Evolutionary conservation across 495 filamentous ascomycete species (phyloP).

Genomic region (Daldinia decipiens): DNA sequence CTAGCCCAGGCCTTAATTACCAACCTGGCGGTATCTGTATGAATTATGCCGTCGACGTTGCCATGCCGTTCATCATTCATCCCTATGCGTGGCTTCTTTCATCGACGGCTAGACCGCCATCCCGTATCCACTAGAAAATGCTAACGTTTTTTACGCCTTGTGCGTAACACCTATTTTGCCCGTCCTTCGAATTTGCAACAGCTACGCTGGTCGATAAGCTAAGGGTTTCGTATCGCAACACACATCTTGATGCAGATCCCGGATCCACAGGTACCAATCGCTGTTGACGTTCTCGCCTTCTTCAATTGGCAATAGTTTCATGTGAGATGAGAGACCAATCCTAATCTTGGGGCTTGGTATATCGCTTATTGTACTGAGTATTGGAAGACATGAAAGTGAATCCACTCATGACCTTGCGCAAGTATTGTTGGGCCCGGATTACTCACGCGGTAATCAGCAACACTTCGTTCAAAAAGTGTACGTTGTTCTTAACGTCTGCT

Average conservation of each 20-base stretch:
- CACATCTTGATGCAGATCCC: conserved; percentile 23
- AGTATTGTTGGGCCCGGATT: neutral
- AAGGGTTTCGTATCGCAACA: conserved; percentile 18
- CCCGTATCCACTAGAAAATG: conserved; percentile 34
- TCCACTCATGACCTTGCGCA: conserved; percentile 8
- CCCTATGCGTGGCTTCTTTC: conserved; percentile 12
- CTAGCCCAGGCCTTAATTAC: conserved; percentile 12
- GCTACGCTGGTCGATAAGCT: conserved; percentile 14
- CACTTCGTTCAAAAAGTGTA: conserved; percentile 38
- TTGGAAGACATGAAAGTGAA: conserved; percentile 6
- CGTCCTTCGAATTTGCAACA: conserved; percentile 20
- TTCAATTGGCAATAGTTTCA: conserved; percentile 12
- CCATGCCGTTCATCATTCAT: conserved; percentile 19
- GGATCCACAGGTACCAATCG: conserved; percentile 13
- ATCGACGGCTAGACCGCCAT: conserved; percentile 10
- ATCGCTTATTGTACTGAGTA: conserved; percentile 6
- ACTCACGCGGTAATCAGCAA: neutral
- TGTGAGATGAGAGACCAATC: conserved; percentile 17
- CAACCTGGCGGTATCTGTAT: conserved; percentile 15
- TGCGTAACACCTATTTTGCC: conserved; percentile 3
- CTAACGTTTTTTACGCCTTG: conserved; percentile 9
- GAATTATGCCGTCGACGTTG: conserved; percentile 13
- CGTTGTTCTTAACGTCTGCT: conserved; percentile 59
- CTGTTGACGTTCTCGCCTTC: conserved; percentile 14
- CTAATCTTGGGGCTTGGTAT: conserved; percentile 7